Evolutionary conservation across 2,329 filamentous ascomycete genomes (phyloP), one percentile per base, ranked within the genome.

Genomic region (Coleophoma crateriformis): DNA sequence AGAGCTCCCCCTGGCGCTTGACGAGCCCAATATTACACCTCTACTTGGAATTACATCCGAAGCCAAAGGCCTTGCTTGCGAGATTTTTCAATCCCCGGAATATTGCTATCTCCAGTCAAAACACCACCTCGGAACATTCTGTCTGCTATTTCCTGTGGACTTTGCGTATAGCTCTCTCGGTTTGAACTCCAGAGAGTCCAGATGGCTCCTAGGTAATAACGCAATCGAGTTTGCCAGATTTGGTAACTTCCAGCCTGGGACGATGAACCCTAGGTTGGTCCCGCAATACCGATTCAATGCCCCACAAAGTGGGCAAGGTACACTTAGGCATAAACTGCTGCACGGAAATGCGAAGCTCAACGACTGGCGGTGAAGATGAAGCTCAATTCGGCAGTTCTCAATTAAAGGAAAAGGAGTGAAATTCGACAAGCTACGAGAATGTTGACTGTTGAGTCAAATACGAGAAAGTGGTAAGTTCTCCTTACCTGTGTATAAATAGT

Each of bases 51-150:
- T 55, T 45, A 50, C 39, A 17, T 50, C 46, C 17, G 32, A 50
- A 22, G 46, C 27, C 15, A 15, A 42, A 32, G 35, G 46, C 34
- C 47, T 55, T 3, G 53, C 48, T 19, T 37, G 50, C 13, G 53
- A 55, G 15, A 51, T 53, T 17, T 33, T 55, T 17, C 53, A 49
- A 12, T 55, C 53, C 14, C 39, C 53, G 5, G 44, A 53, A 39
- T 53, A 51, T 40, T 49, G 46, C 17, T 35, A 51, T 34, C 15
- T 17, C 8, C 33, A 46, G 17, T 51, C 45, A 7, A 15, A 33
- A 12, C 46, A 49, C 10, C 52, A 51, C 17, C 44, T 55, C 20
- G 46, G 47, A 4, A 51, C 34, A 19, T 53, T 50, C 20, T 46
- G 45, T 20, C 22, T 41, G 13, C 33, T 53, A 3, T 47, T 51